These are phyloP conservation scores for Sarocladium oryzae DNA, from an alignment of 2,329 filamentous ascomycete genomes.

Conservation along the genomic window DNA sequence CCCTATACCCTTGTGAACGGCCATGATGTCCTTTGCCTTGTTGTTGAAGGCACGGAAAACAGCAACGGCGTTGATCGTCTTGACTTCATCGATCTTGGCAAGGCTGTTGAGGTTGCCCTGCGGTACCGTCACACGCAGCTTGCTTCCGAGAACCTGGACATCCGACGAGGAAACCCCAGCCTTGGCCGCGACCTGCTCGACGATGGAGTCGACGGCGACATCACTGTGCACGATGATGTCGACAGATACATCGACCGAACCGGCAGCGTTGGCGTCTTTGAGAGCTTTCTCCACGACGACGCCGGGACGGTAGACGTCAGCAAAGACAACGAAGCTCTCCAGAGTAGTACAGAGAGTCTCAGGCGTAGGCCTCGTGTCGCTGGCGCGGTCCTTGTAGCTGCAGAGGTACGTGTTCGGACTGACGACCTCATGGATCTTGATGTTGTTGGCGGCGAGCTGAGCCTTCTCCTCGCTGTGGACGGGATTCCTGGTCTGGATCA, in stretches of 20 bases:
- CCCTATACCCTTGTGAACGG: not conserved
- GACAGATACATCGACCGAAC: not conserved
- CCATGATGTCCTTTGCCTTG: not conserved
- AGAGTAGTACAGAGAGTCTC: not conserved
- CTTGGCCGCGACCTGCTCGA: not conserved
- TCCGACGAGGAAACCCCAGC: not conserved
- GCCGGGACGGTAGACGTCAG: not conserved
- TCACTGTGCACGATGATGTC: not conserved
- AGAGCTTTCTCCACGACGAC: not conserved
- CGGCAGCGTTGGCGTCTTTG: not conserved
- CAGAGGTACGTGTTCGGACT: not conserved
- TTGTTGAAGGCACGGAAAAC: not conserved
- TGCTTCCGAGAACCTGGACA: not conserved
- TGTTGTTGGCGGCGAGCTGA: not conserved
- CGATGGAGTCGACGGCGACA: not conserved
- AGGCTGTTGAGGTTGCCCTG: not conserved
- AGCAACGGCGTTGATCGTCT: not conserved
- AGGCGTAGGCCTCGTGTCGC: not conserved
- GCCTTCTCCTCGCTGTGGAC: not conserved
- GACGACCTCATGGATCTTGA: not conserved
- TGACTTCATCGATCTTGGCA: not conserved
- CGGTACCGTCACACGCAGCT: not conserved
- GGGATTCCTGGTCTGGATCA: not conserved
- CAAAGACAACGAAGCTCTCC: not conserved
- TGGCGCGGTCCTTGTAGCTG: not conserved